phyloP scores from a whole-genome alignment of 805 yeast genomes.

The Lachancea mirantina region DNA sequence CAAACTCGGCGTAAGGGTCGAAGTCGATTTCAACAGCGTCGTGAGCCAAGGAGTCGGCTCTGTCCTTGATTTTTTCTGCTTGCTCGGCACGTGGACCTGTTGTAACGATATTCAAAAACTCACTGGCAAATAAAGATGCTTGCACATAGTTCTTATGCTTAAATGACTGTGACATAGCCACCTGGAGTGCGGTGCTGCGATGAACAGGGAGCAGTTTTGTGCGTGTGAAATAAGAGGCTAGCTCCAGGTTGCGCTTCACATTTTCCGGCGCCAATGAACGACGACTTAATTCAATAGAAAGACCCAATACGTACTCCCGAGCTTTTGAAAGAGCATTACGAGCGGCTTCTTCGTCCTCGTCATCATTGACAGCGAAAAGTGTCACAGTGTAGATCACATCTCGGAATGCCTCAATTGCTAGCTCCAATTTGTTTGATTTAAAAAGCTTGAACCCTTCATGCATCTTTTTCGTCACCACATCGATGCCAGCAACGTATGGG shows the following conservation, averaged over 20 bases:
- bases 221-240: constrained; percentile 92
- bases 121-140: constrained; percentile 85
- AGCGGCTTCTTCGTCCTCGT: constrained; percentile 73
- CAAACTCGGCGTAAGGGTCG: constrained; percentile 87
- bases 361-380: constrained; percentile 60
- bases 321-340: constrained; percentile 63
- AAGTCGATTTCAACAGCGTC: constrained; percentile 89
- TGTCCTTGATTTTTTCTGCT: constrained; percentile 74
- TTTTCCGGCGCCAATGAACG: constrained; percentile 67
- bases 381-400: constrained; percentile 68
- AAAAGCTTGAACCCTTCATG: constrained; percentile 75
- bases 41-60: constrained; percentile 70
- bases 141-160: constrained; percentile 80
- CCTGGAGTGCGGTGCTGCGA: constrained; percentile 80
- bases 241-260: constrained; percentile 79
- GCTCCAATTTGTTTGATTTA: constrained; percentile 74
- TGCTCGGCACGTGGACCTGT: constrained; percentile 81
- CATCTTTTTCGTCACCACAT: constrained; percentile 48
- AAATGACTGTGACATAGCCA: constrained; percentile 90
- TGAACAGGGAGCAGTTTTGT: constrained; percentile 78
- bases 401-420: constrained; percentile 76
- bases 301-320: constrained; percentile 86
- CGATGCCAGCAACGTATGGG: constrained; percentile 74
- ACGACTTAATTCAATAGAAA: constrained; percentile 85
- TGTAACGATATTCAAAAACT: constrained; percentile 62